phyloP scores from a whole-genome alignment of 352 stramenopile genomes.

The Globisporangium paddicum region DNA sequence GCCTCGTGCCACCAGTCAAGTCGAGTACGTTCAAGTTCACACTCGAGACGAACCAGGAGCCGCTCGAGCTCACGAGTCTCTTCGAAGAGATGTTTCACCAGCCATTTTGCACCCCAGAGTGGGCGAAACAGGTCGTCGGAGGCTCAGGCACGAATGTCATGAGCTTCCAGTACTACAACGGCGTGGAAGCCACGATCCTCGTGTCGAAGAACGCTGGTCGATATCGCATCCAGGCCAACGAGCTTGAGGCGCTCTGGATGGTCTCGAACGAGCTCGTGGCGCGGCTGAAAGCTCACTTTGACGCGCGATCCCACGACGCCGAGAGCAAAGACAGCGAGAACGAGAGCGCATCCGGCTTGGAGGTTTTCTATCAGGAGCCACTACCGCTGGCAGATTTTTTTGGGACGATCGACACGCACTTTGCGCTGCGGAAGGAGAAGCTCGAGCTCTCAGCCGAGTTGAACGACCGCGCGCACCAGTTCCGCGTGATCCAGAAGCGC shows the following conservation, averaged over 20 bases:
- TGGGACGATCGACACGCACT: slow-evolving; percentile 84
- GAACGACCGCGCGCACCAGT: slow-evolving; percentile 86
- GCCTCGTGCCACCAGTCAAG: slow-evolving; percentile 73
- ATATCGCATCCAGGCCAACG: slow-evolving; percentile 85
- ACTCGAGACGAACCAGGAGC: slow-evolving; percentile 82
- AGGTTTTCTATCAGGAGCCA: slow-evolving; percentile 81
- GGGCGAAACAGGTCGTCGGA: slow-evolving; percentile 58
- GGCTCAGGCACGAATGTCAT: slow-evolving; percentile 69
- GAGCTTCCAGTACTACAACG: slow-evolving; percentile 88
- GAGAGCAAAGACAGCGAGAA: slow-evolving; percentile 21
- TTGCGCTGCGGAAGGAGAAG: slow-evolving; percentile 61
- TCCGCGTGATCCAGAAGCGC: slow-evolving; percentile 88
- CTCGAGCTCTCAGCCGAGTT: slow-evolving; percentile 54
- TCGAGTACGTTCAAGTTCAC: slow-evolving; percentile 86
- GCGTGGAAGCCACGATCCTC: slow-evolving; percentile 78
- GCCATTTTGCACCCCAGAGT: slow-evolving; percentile 59
- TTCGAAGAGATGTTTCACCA: slow-evolving; percentile 89
- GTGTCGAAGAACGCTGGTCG: slow-evolving; percentile 88
- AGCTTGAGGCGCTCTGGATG: slow-evolving; percentile 78
- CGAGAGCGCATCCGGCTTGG: slow-evolving; percentile 15
- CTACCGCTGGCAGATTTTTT: slow-evolving; percentile 87
- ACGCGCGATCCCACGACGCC: background rate
- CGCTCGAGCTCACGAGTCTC: slow-evolving; percentile 59
- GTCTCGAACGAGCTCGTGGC: slow-evolving; percentile 72
- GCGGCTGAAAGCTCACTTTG: slow-evolving; percentile 53